phyloP scores from a whole-genome alignment of 805 yeast genomes.

The Lachancea nothofagi region DNA sequence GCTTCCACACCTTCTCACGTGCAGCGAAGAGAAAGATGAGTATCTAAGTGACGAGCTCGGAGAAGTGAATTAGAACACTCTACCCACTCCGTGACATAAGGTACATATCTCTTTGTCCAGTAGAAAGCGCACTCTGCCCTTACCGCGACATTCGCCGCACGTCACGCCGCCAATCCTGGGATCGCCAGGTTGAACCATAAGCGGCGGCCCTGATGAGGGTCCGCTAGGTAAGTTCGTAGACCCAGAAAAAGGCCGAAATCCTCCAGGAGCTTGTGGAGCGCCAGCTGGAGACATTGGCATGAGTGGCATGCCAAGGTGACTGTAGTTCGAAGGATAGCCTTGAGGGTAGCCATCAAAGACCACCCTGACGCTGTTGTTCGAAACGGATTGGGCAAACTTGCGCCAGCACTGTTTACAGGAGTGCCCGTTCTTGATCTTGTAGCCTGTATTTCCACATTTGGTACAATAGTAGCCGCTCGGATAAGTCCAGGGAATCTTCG shows the following conservation, averaged over 20 bases:
- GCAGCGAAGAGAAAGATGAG: neutral
- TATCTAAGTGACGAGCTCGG: too few relatives aligned
- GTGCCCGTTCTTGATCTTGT: conserved; percentile 50
- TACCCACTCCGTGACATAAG: conserved; percentile 62
- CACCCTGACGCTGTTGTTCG: conserved; percentile 2
- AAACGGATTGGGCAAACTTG: conserved; percentile 44
- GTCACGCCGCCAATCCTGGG: conserved; percentile 67
- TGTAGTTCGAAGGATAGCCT: neutral
- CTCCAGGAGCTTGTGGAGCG: conserved; percentile 7
- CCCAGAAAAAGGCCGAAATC: too few relatives aligned
- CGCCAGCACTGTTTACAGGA: conserved; percentile 70
- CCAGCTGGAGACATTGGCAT: neutral
- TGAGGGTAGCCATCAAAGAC: neutral
- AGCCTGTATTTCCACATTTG: conserved; percentile 73
- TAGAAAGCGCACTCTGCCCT: conserved; percentile 50
- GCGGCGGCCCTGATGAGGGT: conserved; percentile 20
- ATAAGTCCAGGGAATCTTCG: conserved; percentile 54
- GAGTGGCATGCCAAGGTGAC: too few relatives aligned
- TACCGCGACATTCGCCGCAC: conserved; percentile 70
- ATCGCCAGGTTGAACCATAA: conserved; percentile 67
- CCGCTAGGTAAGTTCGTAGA: too few relatives aligned
- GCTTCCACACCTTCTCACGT: conserved; percentile 1
- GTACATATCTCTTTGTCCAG: conserved; percentile 60
- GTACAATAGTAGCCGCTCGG: conserved; percentile 57
- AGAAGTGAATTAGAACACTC: conserved; percentile 41